phyloP scores from a whole-genome alignment of 2,329 filamentous ascomycete genomes.

The Ceratocystis destructans region DNA sequence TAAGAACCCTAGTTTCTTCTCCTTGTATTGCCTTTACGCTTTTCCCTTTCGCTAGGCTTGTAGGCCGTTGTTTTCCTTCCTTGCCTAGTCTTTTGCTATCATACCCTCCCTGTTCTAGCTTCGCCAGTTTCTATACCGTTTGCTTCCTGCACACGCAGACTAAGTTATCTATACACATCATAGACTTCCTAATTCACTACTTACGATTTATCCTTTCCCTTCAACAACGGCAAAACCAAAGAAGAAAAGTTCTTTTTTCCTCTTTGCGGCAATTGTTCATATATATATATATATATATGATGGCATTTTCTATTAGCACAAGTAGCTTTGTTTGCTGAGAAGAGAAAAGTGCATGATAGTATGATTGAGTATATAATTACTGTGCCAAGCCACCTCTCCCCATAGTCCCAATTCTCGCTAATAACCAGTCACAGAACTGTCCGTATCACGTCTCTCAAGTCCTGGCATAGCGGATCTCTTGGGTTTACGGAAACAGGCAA shows the following conservation, averaged over 20 bases:
- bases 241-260: neutral
- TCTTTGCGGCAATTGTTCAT: neutral
- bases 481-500: conserved; percentile 66
- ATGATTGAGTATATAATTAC: neutral
- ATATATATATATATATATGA: neutral
- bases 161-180: neutral
- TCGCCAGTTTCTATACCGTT: conserved; percentile 9
- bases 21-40: neutral
- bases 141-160: conserved; percentile 5
- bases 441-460: conserved; percentile 17
- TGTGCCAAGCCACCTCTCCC: neutral
- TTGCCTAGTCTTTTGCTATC: neutral
- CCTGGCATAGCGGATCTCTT: conserved; percentile 28
- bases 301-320: neutral
- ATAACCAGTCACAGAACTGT: conserved; percentile 5
- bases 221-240: neutral
- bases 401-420: neutral
- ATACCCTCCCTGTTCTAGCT: neutral
- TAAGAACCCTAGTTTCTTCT: neutral
- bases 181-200: conserved; percentile 1
- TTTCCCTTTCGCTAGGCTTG: neutral
- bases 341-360: neutral
- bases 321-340: neutral
- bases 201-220: neutral
- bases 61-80: neutral